Conservation (phyloP, 208 protist species). For the Naegleria fowleri region DNA sequence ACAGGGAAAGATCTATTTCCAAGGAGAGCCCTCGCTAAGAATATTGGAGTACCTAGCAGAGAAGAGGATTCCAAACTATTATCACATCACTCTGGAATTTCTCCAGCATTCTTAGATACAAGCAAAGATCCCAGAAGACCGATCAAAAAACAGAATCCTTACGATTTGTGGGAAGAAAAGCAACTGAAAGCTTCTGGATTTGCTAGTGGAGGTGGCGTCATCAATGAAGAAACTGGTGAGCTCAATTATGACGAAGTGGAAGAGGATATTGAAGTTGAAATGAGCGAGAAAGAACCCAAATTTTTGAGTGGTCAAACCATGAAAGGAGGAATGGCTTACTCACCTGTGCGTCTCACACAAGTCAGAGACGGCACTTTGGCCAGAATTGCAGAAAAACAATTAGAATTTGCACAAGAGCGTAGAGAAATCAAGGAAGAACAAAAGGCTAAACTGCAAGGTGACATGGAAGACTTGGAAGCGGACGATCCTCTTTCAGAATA, state of each 20-base stretch:
- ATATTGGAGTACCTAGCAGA: not conserved
- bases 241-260: slow-evolving; percentile 50
- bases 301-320: slow-evolving; percentile 61
- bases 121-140: not conserved
- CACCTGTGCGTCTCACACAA: slow-evolving; percentile 68
- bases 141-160: slow-evolving; percentile 49
- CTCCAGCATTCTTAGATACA: not conserved
- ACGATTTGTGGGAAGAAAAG: slow-evolving; percentile 65
- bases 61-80: not conserved
- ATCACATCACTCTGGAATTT: not conserved
- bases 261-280: slow-evolving; percentile 79
- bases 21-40: not conserved
- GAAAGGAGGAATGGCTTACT: slow-evolving; percentile 27
- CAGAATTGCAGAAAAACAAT: slow-evolving; percentile 67
- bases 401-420: slow-evolving; percentile 66
- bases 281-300: slow-evolving; percentile 69
- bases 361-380: slow-evolving; percentile 82
- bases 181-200: slow-evolving; percentile 69
- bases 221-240: slow-evolving; percentile 52
- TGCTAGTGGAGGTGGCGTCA: slow-evolving; percentile 56
- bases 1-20: slow-evolving; percentile 47
- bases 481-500: not conserved
- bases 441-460: not conserved
- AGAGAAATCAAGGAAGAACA: slow-evolving; percentile 18
- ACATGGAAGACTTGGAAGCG: too few relatives aligned